Evolutionary conservation across 2,329 filamentous ascomycete genomes (phyloP), one percentile per base, ranked within the genome.

Genomic region (Pseudocercospora eumusae): DNA sequence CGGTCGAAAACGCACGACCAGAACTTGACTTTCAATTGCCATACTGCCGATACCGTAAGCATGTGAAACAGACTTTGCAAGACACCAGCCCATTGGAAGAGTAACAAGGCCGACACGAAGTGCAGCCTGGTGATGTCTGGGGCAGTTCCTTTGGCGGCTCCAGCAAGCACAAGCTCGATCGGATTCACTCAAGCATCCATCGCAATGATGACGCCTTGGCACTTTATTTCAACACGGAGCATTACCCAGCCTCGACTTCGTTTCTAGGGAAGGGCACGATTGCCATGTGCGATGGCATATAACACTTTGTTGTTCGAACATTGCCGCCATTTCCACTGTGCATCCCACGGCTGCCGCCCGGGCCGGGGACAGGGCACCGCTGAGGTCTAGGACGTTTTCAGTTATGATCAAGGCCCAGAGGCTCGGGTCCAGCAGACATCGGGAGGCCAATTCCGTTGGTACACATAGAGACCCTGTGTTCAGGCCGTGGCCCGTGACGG

Each of bases 141-240:
- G 47, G 1, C 23, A n/a, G 20, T 50, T 11, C 23, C 47, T 27
- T 15, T 50, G 13, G 28, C 52, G 4, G 33, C 23, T 55, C 11
- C 28, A 40, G 23, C 23, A 55, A 21, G 28, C 27, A 55, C 18
- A 33, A 20, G 49, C 15, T 25, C 49, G 15, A 28, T 28, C 23
- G 40, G 28, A 55, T 55, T 55, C 33, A 40, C 52, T 55, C 28
- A n/a, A 55, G 52, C 52, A 40, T 40, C 52, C 28, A 54, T 55
- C 27, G 52, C 33, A 40, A 33, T 40, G 25, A 55, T 15, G 52
- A 55, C 28, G 52, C 18, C 28, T 55, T 55, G 28, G 52, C 28
- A 23, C 52, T 40, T 20, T 40, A 18, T n/a, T 18, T 20, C 9
- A 18, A 33, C 25, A 53, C 23, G n/a, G n/a, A n/a, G n/a, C n/a